Conservation (phyloP, 352 stramenopile genomes). For the Globisporangium canariense region DNA sequence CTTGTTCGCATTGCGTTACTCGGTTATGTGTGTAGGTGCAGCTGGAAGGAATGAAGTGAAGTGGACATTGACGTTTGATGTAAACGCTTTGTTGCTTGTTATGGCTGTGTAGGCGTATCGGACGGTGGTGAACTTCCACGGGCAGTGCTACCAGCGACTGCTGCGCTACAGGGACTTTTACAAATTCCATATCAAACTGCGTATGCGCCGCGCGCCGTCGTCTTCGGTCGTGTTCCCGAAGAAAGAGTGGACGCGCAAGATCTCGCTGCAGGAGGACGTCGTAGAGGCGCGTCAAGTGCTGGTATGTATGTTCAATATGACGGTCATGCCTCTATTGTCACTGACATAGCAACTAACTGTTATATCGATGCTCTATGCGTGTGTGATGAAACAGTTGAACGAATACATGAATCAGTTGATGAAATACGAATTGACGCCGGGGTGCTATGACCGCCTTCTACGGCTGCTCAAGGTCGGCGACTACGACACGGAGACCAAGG, state of each 20-base stretch:
- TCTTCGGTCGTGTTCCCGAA: constrained; percentile 40
- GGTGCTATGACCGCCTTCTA: constrained; percentile 42
- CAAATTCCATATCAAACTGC: constrained; percentile 44
- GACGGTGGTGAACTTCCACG: constrained; percentile 61
- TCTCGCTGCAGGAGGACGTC: constrained; percentile 46
- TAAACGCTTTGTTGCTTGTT: neutral
- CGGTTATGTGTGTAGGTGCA: neutral
- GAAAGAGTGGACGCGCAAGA: constrained; percentile 52
- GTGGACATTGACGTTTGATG: neutral
- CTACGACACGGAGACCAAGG: constrained; percentile 32
- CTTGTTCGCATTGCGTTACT: neutral
- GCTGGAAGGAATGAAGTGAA: neutral
- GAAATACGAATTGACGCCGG: constrained; percentile 33
- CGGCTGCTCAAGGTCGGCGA: constrained; percentile 60
- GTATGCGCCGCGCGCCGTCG: constrained; percentile 22
- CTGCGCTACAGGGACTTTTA: constrained; percentile 67
- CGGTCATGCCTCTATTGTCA: neutral
- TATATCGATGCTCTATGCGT: constrained; percentile 4
- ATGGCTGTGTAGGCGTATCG: constrained; percentile 48
- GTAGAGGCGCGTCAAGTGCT: constrained; percentile 69
- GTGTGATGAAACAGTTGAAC: constrained; percentile 35
- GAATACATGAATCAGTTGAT: constrained; percentile 68
- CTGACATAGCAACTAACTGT: neutral
- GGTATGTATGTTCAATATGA: constrained; percentile 23
- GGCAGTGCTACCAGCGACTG: constrained; percentile 64